A percentile compares a stretch with the other conserved stretches of the same genome.
Conservation (phyloP, 148 eudicot genomes). For the Vaccinium corymbosum region DNA sequence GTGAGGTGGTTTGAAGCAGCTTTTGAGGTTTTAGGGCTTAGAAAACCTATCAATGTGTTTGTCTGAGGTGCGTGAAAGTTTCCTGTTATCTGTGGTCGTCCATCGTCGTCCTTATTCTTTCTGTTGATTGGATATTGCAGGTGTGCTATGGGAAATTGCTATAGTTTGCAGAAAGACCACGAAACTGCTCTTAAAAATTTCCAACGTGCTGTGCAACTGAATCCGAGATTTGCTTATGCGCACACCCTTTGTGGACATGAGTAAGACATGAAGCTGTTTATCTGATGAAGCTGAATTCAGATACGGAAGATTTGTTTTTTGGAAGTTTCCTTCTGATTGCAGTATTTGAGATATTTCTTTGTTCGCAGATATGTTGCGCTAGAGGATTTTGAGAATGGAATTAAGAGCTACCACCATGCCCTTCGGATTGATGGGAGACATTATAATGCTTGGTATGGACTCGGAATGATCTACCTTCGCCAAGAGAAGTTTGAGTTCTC, state of each 20-base stretch:
- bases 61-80: neutral
- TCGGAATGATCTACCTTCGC: conserved; percentile 93
- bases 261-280: conserved; percentile 30
- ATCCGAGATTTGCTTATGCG: conserved; percentile 82
- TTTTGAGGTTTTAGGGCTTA: conserved; percentile 3
- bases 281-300: neutral
- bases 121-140: conserved; percentile 38
- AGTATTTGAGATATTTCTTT: conserved; percentile 5
- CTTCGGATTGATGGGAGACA: conserved; percentile 87
- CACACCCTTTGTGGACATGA: conserved; percentile 98
- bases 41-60: neutral
- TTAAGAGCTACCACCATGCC: conserved; percentile 83
- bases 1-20: neutral
- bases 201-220: conserved; percentile 81
- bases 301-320: neutral
- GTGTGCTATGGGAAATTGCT: conserved; percentile 99
- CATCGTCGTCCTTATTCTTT: neutral
- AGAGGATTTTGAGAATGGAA: conserved; percentile 91
- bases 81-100: neutral
- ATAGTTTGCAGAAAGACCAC: conserved; percentile 96
- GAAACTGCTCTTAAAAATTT: conserved; percentile 94
- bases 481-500: conserved; percentile 97
- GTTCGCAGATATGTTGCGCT: conserved; percentile 62
- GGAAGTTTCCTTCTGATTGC: conserved; percentile 9
- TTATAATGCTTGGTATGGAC: conserved; percentile 99